phyloP scores from a whole-genome alignment of 2,329 filamentous ascomycete genomes.

The Fusarium sp. region DNA sequence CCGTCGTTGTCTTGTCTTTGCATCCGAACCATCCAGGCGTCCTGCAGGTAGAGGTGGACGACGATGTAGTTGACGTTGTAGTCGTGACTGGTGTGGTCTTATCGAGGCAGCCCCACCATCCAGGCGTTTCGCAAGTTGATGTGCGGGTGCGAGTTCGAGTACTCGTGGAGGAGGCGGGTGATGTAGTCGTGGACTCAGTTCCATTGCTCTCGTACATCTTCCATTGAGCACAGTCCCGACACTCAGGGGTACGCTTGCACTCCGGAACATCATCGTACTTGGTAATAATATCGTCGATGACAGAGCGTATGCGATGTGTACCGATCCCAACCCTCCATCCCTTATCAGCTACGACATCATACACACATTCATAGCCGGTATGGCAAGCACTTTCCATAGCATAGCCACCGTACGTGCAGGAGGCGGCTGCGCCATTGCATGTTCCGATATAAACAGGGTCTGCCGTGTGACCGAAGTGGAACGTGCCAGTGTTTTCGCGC shows the following conservation, averaged over 20 bases:
- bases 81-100: conserved; percentile 64
- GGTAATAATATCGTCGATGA: conserved; percentile 87
- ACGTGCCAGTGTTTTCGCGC: conserved; percentile 78
- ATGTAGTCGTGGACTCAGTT: conserved; percentile 77
- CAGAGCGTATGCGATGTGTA: conserved; percentile 88
- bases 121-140: conserved; percentile 88
- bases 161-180: conserved; percentile 62
- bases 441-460: conserved; percentile 95
- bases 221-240: conserved; percentile 91
- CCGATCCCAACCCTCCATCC: conserved; percentile 92
- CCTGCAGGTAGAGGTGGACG: conserved; percentile 66
- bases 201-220: conserved; percentile 95
- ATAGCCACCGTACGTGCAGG: conserved; percentile 91
- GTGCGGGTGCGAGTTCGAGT: conserved; percentile 81
- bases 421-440: conserved; percentile 89
- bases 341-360: conserved; percentile 90
- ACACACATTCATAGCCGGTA: conserved; percentile 86
- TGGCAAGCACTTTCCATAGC: conserved; percentile 95
- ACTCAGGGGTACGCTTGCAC: conserved; percentile 81
- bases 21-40: conserved; percentile 76
- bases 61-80: conserved; percentile 58
- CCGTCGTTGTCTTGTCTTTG: conserved; percentile 58
- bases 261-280: conserved; percentile 83
- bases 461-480: conserved; percentile 94
- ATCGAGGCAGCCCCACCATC: conserved; percentile 88